Percentiles rank a stretch among this genome's conserved stretches.
These are phyloP conservation scores for Pestalotiopsis sp. DNA, from an alignment of 2,329 filamentous ascomycete genomes.

Conservation along the genomic window DNA sequence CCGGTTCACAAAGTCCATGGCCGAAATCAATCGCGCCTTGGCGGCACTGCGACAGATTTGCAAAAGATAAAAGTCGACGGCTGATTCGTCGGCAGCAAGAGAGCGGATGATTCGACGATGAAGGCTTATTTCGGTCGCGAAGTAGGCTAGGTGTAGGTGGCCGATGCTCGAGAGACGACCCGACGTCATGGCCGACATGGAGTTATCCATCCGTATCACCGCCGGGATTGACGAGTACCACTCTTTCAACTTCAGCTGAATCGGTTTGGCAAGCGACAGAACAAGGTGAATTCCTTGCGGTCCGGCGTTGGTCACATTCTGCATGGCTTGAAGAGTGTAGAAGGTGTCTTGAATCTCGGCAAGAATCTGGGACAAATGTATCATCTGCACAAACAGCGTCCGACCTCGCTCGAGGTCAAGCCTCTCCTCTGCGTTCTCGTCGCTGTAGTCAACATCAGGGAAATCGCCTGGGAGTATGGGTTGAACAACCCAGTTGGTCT, in stretches of 20 bases:
- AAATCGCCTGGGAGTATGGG: conserved; percentile 59
- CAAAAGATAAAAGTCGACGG: conserved; percentile 77
- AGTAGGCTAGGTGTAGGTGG: conserved; percentile 89
- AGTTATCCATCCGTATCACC: conserved; percentile 66
- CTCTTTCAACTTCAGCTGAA: conserved; percentile 79
- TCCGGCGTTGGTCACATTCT: conserved; percentile 66
- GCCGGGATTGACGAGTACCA: conserved; percentile 75
- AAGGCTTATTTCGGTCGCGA: conserved; percentile 90
- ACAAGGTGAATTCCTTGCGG: conserved; percentile 72
- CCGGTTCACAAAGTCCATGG: conserved; percentile 97
- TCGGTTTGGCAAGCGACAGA: conserved; percentile 75
- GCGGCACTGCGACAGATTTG: conserved; percentile 93
- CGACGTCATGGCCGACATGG: conserved; percentile 41
- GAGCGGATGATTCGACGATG: conserved; percentile 90
- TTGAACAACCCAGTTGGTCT: conserved; percentile 67
- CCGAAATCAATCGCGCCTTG: conserved; percentile 90
- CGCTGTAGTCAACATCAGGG: conserved; percentile 66
- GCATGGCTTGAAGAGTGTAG: conserved; percentile 77
- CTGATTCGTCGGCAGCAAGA: conserved; percentile 50
- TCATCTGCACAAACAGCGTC: conserved; percentile 74
- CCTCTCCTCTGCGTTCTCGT: conserved; percentile 62
- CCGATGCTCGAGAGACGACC: conserved; percentile 63
- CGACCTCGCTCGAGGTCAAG: conserved; percentile 68
- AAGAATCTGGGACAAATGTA: conserved; percentile 73
- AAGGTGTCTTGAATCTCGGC: conserved; percentile 82